Base-by-base conservation (phyloP, 306 rosid species). In the Benincasa hispida region DNA sequence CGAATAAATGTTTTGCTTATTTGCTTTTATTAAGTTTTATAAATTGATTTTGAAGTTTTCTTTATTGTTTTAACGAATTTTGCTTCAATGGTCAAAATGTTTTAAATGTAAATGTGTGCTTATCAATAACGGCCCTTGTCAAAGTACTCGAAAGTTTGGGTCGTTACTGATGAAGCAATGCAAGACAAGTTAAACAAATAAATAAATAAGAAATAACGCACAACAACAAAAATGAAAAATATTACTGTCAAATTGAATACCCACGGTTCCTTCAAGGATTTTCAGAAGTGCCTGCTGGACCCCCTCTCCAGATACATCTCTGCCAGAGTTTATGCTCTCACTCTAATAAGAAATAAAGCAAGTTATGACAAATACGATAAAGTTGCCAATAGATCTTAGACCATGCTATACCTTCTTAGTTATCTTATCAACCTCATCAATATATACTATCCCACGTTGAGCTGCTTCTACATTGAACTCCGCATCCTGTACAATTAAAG, bases 261-360 rank as follows among this genome's bases (percentile, higher is more conserved):
- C 79, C 81, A 90, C 92, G 21, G 87, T 90, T 88, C 96, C 91
- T 85, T 90, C 96, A 68, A 88, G 82, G 91, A 90, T 90, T 90
- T 88, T 90, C 35, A 90, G 84, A 37, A 90, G 77, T 78, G 96
- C 91, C 81, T 90, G 96, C 58, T 90, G 92, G 74, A 90, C 96
- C 51, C 95, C 92, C 86, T 90, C 95, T 58, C 92, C 92, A 37
- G 95, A 87, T 54, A 90, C 95, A 82, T 90, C 96, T 84, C 96
- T 88, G 78, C 92, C 91, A 83, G 73, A 57, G 79, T 86, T 87
- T 54, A 73, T 14, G 85, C 84, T 81, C 75, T 88, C 91, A 25
- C 78, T 81, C 95, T 90, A 74, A 72, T 70, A 81, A 80, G 21
- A 79, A 35, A 28, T 25, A 70, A 70, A 70, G 24, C 41, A 47